Evolutionary conservation across 495 filamentous ascomycete species (phyloP).

Genomic region (Aspergillus cristatus): DNA sequence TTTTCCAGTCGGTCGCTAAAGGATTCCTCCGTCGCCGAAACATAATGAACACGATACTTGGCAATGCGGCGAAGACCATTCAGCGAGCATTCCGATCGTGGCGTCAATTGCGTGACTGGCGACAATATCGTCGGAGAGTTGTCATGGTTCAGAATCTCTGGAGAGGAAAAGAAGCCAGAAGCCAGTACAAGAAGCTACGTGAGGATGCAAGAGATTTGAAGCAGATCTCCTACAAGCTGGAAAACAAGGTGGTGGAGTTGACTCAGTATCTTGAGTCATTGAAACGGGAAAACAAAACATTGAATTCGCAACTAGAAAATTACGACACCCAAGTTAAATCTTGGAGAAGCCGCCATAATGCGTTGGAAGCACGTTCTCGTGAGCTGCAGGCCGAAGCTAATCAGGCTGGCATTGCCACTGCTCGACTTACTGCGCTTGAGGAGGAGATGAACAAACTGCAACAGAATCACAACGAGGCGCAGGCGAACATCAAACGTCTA

Average conservation of each 20-base stretch:
- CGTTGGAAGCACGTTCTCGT: constrained; percentile 81
- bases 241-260: constrained; percentile 98
- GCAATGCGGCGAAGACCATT: constrained; percentile 84
- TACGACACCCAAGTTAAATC: constrained; percentile 94
- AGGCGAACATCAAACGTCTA: constrained; percentile 79
- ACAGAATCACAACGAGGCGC: constrained; percentile 73
- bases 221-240: constrained; percentile 97
- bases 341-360: constrained; percentile 84
- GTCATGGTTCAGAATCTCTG: constrained; percentile 88
- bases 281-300: constrained; percentile 84
- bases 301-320: constrained; percentile 84
- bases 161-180: constrained; percentile 76
- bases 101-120: constrained; percentile 69
- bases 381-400: constrained; percentile 95
- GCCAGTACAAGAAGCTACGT: constrained; percentile 76
- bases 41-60: constrained; percentile 87
- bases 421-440: constrained; percentile 79
- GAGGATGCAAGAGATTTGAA: constrained; percentile 96
- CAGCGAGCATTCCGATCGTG: constrained; percentile 84
- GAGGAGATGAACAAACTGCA: constrained; percentile 91
- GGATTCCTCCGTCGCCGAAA: constrained; percentile 80
- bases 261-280: constrained; percentile 88
- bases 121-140: constrained; percentile 79
- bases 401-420: constrained; percentile 90
- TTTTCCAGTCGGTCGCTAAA: constrained; percentile 81